phyloP scores from a whole-genome alignment of 1,284 basidiomycete species.

The Fomitopsis schrenkii region DNA sequence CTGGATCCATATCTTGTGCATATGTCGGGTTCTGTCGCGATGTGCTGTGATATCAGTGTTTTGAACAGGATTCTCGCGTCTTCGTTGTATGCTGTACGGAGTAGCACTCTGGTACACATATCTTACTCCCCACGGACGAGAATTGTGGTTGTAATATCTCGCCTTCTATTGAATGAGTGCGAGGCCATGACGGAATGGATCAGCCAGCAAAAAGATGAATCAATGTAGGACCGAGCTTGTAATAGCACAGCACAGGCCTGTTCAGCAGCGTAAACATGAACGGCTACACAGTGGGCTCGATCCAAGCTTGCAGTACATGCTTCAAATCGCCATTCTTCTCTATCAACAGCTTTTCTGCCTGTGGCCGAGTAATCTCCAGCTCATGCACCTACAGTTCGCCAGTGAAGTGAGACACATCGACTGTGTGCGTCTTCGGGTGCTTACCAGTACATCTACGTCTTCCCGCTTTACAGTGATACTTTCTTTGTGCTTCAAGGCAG shows the following conservation, averaged over 20 bases:
- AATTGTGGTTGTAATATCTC: too few relatives aligned
- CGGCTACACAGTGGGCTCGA: constrained; percentile 7
- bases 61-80: neutral
- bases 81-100: neutral
- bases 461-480: constrained; percentile 43
- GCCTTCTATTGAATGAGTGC: too few relatives aligned
- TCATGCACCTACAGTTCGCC: constrained; percentile 45
- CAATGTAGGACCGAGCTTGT: too few relatives aligned
- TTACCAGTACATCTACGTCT: constrained; percentile 57
- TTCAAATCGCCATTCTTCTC: constrained; percentile 35
- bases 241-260: too few relatives aligned
- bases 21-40: neutral
- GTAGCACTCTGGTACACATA: too few relatives aligned
- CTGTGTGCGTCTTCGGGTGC: neutral
- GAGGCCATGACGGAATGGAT: too few relatives aligned
- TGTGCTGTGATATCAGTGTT: neutral
- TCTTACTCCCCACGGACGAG: too few relatives aligned
- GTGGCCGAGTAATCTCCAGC: constrained; percentile 54
- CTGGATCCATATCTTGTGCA: neutral
- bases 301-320: constrained; percentile 27
- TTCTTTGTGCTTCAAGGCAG: constrained; percentile 41
- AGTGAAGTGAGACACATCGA: neutral
- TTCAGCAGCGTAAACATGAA: too few relatives aligned
- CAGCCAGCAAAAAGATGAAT: too few relatives aligned
- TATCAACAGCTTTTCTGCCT: constrained; percentile 53